Evolutionary conservation across 768 basidiomycete species (phyloP), one percentile per base, ranked within the genome.

Genomic region (Boletellus ananas): DNA sequence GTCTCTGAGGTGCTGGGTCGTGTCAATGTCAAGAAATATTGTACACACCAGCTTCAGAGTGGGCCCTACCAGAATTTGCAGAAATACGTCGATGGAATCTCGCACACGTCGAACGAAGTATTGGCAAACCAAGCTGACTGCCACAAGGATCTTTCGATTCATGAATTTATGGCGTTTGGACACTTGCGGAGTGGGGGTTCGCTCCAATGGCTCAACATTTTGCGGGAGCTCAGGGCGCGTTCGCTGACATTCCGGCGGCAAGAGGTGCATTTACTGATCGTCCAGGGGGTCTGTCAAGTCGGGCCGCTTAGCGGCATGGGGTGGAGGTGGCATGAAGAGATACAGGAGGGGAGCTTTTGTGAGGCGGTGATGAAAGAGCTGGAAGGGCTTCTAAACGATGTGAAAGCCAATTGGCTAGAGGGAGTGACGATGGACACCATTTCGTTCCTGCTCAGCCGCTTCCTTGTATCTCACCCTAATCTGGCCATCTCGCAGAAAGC

Each of bases 161-260:
- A 81, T 25, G 79, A 81, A 47, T 74, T 65, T 31, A 62, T 72
- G 12, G 67, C 74, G 0, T 81, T 78, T 44, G 72, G 70, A 11
- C 63, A 68, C 43, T 52, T 81, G 33, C 75, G 80, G 6, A 69
- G 73, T 34, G 79, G 79, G 0, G 50, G 65, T 0, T 59, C 50
- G 2, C 53, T 81, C 0, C 79, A 81, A 43, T 80, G 78, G 79
- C 59, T 72, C 34, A 81, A 81, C 50, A 72, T 81, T 34, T 50
- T 70, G 12, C 70, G 74, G n/a, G 77, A 77, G 52, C 54, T 81
- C n/a, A 66, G 67, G 7, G 65, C 66, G 7, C 64, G 68, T 18
- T 55, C 57, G 0, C 53, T 82, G 47, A 70, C 66, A 9, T 74
- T 82, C 48, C 61, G 65, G 20, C 49, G 57, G 8, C 63, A 65